phyloP scores from a whole-genome alignment of 352 stramenopile genomes.

The Peronosclerospora sorghi region DNA sequence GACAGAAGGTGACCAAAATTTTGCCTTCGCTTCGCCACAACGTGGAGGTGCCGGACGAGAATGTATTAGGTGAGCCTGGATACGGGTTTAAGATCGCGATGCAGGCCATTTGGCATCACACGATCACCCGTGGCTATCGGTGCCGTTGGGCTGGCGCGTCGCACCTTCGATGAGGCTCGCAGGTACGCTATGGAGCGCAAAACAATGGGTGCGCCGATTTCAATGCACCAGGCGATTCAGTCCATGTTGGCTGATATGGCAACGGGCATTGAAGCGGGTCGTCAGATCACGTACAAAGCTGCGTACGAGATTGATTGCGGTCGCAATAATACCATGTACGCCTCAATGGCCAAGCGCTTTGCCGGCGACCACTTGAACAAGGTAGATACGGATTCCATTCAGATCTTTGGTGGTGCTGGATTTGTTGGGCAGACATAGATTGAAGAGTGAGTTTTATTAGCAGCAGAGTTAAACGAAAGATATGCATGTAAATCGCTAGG shows the following conservation, averaged over 20 bases:
- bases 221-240: conserved; percentile 79
- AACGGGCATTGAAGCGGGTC: conserved; percentile 79
- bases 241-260: conserved; percentile 89
- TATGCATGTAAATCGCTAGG: too few species aligned
- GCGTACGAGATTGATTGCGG: conserved; percentile 85
- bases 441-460: too few species aligned
- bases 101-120: conserved; percentile 87
- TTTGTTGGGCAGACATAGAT: too few species aligned
- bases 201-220: conserved; percentile 80
- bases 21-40: too few species aligned
- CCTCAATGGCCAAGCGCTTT: conserved; percentile 88
- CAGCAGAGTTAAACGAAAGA: too few species aligned
- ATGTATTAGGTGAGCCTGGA: conserved; percentile 77
- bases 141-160: conserved; percentile 74
- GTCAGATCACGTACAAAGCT: conserved; percentile 81
- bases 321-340: conserved; percentile 84
- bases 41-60: conserved; percentile 76
- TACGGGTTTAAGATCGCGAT: conserved; percentile 91
- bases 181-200: conserved; percentile 82
- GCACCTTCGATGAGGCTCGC: conserved; percentile 82
- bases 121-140: conserved; percentile 80
- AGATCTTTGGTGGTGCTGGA: conserved; percentile 86
- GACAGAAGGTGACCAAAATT: too few species aligned
- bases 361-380: conserved; percentile 82
- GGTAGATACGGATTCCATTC: conserved; percentile 77